These are phyloP conservation scores for Cucurbita argyrosperma DNA, from an alignment of 306 rosid genomes.

Conservation along the genomic window DNA sequence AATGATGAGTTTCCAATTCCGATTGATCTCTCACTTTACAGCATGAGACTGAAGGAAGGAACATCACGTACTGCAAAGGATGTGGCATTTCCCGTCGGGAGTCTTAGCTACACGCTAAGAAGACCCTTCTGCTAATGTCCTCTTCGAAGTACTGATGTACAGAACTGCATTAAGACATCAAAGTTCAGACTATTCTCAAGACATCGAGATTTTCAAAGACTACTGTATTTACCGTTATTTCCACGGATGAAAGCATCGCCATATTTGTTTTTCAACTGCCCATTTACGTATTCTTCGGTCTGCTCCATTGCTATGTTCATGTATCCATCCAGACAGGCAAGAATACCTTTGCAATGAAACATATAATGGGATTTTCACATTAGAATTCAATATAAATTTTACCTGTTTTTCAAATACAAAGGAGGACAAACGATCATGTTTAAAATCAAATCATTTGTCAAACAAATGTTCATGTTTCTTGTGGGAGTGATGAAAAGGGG, in stretches of 20 bases:
- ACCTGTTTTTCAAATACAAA: background rate
- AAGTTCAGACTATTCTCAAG: background rate
- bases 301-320: conserved; percentile 99
- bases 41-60: background rate
- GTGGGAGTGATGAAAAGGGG: background rate
- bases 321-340: conserved; percentile 94
- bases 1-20: background rate
- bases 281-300: conserved; percentile 90
- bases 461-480: background rate
- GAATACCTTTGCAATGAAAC: conserved; percentile 47
- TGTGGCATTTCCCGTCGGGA: background rate
- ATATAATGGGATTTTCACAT: background rate
- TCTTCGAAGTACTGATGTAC: conserved; percentile 84
- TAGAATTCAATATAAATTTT: background rate
- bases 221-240: conserved; percentile 45
- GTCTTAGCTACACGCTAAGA: conserved; percentile 5
- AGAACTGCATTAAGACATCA: conserved; percentile 48
- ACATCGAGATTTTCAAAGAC: background rate
- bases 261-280: conserved; percentile 84
- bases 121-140: conserved; percentile 80
- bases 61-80: background rate
- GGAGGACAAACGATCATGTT: background rate
- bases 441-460: background rate
- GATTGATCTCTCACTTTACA: background rate
- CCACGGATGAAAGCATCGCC: conserved; percentile 97